A percentile compares a stretch with the other conserved stretches of the same genome.
phyloP scores from a whole-genome alignment of 345 rosid genomes.

The Pugionium dolabratum region DNA sequence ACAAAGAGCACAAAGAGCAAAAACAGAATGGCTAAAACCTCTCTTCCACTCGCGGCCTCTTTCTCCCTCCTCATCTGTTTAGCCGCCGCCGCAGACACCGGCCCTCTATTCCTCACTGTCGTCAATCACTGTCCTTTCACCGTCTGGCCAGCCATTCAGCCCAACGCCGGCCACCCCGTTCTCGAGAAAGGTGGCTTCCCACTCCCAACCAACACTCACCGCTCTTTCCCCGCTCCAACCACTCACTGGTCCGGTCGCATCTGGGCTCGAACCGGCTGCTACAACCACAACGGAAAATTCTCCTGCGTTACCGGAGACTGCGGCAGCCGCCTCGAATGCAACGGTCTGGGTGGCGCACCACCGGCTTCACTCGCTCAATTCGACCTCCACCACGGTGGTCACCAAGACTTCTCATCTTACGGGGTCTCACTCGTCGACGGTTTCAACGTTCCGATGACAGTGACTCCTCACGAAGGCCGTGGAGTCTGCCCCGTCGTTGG shows the following conservation, averaged over 20 bases:
- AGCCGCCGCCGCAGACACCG: conserved; percentile 36
- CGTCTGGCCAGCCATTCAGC: conserved; percentile 88
- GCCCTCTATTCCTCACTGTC: conserved; percentile 56
- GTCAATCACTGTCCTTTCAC: conserved; percentile 93
- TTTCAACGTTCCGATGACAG: conserved; percentile 83
- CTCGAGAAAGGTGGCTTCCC: conserved; percentile 78
- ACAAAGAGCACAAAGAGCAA: conserved; percentile 9
- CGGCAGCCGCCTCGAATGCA: conserved; percentile 69
- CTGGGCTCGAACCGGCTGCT: conserved; percentile 87
- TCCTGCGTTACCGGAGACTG: conserved; percentile 83
- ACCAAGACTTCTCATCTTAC: conserved; percentile 69
- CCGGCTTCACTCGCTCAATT: conserved; percentile 81
- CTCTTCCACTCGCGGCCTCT: conserved; percentile 28
- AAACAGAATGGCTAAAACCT: conserved; percentile 40
- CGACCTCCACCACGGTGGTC: conserved; percentile 69
- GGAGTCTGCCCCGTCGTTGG: conserved; percentile 92
- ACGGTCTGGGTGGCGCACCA: conserved; percentile 76
- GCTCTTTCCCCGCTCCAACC: conserved; percentile 69
- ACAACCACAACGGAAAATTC: conserved; percentile 48
- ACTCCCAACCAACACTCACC: conserved; percentile 62
- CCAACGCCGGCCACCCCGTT: conserved; percentile 82
- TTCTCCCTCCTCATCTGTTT: conserved; percentile 38
- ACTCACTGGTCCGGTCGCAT: conserved; percentile 88
- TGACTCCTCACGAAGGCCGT: conserved; percentile 91
- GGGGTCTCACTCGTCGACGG: conserved; percentile 91